phyloP scores from a whole-genome alignment of 2,329 filamentous ascomycete species.

The Aspergillus ochraceoroseus region DNA sequence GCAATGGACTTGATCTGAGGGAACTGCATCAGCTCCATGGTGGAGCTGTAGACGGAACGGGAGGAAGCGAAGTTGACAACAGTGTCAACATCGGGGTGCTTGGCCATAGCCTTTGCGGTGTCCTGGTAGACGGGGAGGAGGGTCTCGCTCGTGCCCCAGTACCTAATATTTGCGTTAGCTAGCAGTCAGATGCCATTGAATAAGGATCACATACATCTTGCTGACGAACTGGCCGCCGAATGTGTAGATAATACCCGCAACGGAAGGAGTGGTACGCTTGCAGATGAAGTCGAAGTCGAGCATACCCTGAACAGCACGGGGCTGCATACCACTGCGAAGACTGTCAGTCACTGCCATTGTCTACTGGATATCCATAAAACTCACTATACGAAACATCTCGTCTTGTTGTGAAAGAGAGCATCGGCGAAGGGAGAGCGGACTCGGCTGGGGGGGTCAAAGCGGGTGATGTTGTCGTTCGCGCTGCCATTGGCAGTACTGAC shows the following conservation, averaged over 20 bases:
- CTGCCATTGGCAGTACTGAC: conserved; percentile 49
- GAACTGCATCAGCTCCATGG: conserved; percentile 95
- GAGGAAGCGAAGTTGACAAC: conserved; percentile 99
- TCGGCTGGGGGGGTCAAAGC: conserved; percentile 88
- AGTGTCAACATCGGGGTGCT: conserved; percentile 95
- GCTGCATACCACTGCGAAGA: conserved; percentile 72
- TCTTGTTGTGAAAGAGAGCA: conserved; percentile 98
- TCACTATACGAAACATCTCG: conserved; percentile 97
- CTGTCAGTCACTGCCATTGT: conserved; percentile 14
- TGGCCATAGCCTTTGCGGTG: conserved; percentile 83
- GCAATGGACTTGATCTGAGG: conserved; percentile 98
- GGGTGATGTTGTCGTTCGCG: conserved; percentile 98
- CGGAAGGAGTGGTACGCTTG: conserved; percentile 94
- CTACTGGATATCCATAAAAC: conserved; percentile 27
- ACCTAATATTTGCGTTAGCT: too few species aligned
- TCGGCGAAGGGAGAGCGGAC: conserved; percentile 84
- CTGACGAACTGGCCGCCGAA: conserved; percentile 99
- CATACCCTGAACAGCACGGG: conserved; percentile 85
- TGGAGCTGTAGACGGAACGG: conserved; percentile 96
- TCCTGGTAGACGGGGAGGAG: conserved; percentile 97
- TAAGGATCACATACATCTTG: conserved; percentile 68
- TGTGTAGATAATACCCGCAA: conserved; percentile 99
- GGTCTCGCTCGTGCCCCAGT: conserved; percentile 99
- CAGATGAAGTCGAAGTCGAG: conserved; percentile 99
- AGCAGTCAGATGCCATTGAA: too few species aligned